Percentiles rank a stretch among this genome's conserved stretches.
phyloP scores from a whole-genome alignment of 2,329 filamentous ascomycete species.

The Ophiocordyceps robertsii region DNA sequence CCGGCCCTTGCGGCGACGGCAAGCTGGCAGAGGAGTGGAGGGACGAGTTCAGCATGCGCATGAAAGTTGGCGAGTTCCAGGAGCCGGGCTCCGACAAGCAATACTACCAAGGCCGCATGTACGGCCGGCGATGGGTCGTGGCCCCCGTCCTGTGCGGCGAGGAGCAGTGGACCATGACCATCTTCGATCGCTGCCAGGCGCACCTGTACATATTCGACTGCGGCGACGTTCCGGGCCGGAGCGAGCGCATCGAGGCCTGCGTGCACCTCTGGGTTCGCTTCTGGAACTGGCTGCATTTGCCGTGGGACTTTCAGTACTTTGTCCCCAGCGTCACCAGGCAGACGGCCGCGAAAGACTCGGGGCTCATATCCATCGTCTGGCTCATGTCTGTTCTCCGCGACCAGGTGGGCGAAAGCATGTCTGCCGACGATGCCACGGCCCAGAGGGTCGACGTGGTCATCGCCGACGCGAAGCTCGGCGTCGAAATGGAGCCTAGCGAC shows the following conservation, averaged over 20 bases:
- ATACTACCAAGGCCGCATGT: conserved; percentile 1
- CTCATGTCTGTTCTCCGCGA: conserved; percentile 7
- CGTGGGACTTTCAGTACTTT: conserved; percentile 8
- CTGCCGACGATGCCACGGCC: neutral
- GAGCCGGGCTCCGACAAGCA: neutral
- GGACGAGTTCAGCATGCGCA: conserved; percentile 1
- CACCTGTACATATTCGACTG: conserved; percentile 10
- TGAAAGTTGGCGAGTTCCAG: conserved; percentile 2
- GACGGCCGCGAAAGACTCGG: conserved; percentile 3
- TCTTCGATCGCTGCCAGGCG: conserved; percentile 8
- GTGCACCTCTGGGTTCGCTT: conserved; percentile 9
- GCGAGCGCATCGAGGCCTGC: conserved; percentile 5
- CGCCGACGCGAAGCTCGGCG: neutral
- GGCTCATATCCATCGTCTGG: conserved; percentile 5
- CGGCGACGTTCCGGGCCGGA: neutral
- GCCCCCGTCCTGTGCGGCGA: conserved; percentile 5
- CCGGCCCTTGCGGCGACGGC: neutral
- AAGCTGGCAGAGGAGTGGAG: conserved; percentile 1
- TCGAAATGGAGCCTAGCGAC: neutral
- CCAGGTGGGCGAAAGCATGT: conserved; percentile 5
- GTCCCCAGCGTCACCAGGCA: conserved; percentile 3
- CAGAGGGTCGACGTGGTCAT: neutral
- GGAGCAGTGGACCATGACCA: conserved; percentile 9
- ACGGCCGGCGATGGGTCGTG: conserved; percentile 5
- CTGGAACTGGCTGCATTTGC: conserved; percentile 6